Conservation (phyloP, 257 asterid genomes). For the Euphrasia confusa region DNA sequence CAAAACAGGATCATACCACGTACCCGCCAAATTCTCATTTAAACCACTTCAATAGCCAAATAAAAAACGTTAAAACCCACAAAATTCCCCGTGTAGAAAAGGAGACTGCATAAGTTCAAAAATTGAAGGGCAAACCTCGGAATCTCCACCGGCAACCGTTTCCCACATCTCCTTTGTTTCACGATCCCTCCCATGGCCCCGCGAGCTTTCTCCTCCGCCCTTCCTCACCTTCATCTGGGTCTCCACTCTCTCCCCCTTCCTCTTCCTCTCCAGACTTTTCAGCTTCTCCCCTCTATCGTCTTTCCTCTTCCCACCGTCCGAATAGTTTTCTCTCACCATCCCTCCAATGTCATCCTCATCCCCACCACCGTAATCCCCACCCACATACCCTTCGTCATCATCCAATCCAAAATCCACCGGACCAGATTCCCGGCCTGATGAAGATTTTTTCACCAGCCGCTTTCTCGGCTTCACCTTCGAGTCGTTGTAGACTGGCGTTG, state of each 20-base stretch:
- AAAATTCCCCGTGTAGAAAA: neutral
- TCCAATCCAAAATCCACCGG: conserved; percentile 50
- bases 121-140: conserved; percentile 36
- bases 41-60: conserved; percentile 19
- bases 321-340: conserved; percentile 47
- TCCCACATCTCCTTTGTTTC: conserved; percentile 99
- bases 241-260: conserved; percentile 50
- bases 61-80: neutral
- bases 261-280: conserved; percentile 48
- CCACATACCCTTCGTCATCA: conserved; percentile 44
- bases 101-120: conserved; percentile 30
- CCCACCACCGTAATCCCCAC: conserved; percentile 28
- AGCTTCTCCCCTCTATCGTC: conserved; percentile 37
- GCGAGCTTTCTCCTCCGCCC: conserved; percentile 50
- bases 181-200: conserved; percentile 72
- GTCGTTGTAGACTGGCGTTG: conserved; percentile 60
- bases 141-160: conserved; percentile 64
- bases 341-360: conserved; percentile 24
- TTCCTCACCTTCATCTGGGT: conserved; percentile 50
- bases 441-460: conserved; percentile 61
- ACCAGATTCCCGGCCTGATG: conserved; percentile 30
- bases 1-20: conserved; percentile 11
- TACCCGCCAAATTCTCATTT: conserved; percentile 9
- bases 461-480: conserved; percentile 67
- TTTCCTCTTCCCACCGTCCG: conserved; percentile 50